A percentile compares a stretch with the other conserved stretches of the same genome.
These are phyloP conservation scores for Dioscorea dumetorum DNA, from an alignment of 106 monocot species.

Conservation along the genomic window DNA sequence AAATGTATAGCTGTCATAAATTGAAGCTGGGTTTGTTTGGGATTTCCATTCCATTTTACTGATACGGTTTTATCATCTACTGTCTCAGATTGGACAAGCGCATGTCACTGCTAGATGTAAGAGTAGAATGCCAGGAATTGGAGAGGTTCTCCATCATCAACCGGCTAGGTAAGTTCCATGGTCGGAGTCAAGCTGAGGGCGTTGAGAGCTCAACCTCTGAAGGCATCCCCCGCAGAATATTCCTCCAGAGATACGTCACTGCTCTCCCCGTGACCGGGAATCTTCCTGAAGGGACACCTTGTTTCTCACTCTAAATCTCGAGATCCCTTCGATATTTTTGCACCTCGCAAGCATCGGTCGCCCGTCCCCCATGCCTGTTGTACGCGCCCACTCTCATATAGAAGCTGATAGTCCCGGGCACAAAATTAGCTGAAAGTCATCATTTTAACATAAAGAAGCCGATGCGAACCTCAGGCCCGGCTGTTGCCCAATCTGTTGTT, in stretches of 20 bases:
- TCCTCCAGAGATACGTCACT: slow-evolving; percentile 38
- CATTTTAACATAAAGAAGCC: too few species aligned
- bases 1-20: not conserved
- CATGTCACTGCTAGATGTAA: slow-evolving; percentile 41
- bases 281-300: slow-evolving; percentile 30
- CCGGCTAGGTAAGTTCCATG: slow-evolving; percentile 56
- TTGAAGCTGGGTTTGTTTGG: not conserved
- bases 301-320: slow-evolving; percentile 29
- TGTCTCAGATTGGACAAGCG: slow-evolving; percentile 42
- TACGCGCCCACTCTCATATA: too few species aligned
- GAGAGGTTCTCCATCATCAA: slow-evolving; percentile 62
- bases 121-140: slow-evolving; percentile 56
- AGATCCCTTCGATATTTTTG: too few species aligned
- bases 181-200: slow-evolving; percentile 23
- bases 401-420: too few species aligned
- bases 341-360: too few species aligned
- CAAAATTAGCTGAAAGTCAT: too few species aligned
- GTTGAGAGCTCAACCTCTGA: slow-evolving; percentile 17
- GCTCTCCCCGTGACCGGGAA: slow-evolving; percentile 18
- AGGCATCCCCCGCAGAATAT: slow-evolving; percentile 5
- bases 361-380: too few species aligned
- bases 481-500: too few species aligned
- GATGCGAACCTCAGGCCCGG: too few species aligned
- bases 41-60: not conserved
- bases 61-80: not conserved